phyloP scores from a whole-genome alignment of 805 yeast genomes.

The Hanseniaspora hatyaiensis region DNA sequence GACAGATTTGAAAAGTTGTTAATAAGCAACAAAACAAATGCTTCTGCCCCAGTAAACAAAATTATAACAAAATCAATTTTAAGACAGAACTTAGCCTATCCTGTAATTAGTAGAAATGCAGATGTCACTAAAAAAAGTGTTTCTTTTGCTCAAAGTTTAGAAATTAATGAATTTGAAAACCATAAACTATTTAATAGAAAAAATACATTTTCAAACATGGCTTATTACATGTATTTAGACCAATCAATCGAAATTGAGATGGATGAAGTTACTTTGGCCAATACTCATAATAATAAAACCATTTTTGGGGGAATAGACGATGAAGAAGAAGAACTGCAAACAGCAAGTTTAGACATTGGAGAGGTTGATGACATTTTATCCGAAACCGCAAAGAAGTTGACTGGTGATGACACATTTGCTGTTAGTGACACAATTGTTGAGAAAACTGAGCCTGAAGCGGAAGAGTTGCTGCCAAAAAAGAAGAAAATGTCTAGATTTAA shows the following conservation, averaged over 20 bases:
- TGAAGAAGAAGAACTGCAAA: slow-evolving; percentile 1
- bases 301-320: not conserved
- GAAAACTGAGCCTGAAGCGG: slow-evolving; percentile 14
- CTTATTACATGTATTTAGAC: slow-evolving; percentile 11
- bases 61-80: slow-evolving; percentile 3
- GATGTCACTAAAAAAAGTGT: slow-evolving; percentile 24
- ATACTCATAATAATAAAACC: slow-evolving; percentile 1
- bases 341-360: slow-evolving; percentile 1
- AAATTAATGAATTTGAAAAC: slow-evolving; percentile 28
- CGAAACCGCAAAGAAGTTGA: slow-evolving; percentile 19
- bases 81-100: slow-evolving; percentile 1
- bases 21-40: slow-evolving; percentile 16
- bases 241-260: slow-evolving; percentile 4
- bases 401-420: slow-evolving; percentile 27
- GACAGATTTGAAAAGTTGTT: slow-evolving; percentile 22
- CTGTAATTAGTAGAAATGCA: not conserved
- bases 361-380: slow-evolving; percentile 2
- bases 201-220: slow-evolving; percentile 23
- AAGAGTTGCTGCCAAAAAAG: slow-evolving; percentile 16
- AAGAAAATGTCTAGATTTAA: slow-evolving; percentile 27
- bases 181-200: slow-evolving; percentile 26
- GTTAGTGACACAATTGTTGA: slow-evolving; percentile 26
- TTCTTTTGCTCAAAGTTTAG: slow-evolving; percentile 27
- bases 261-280: not conserved
- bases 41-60: not conserved